These are phyloP conservation scores for Cytospora paraplurivora DNA, from an alignment of 2,329 filamentous ascomycete genomes.

Conservation along the genomic window DNA sequence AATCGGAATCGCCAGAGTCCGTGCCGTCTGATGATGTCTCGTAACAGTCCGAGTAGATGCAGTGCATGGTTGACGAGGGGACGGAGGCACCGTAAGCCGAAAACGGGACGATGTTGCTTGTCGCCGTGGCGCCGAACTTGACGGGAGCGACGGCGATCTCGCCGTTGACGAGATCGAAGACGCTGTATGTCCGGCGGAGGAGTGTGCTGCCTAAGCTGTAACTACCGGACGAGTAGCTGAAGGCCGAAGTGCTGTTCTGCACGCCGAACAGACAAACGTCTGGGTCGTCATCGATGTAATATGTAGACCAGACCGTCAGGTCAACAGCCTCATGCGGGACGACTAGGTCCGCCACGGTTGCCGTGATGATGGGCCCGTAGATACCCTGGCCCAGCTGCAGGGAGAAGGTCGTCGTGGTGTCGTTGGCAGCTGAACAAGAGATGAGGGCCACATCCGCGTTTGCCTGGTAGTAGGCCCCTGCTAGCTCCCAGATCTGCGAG, in stretches of 20 bases:
- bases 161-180: slow-evolving; percentile 39
- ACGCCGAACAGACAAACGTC: slow-evolving; percentile 38
- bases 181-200: slow-evolving; percentile 38
- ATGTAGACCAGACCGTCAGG: neutral
- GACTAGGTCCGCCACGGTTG: slow-evolving; percentile 36
- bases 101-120: slow-evolving; percentile 35
- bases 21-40: slow-evolving; percentile 1
- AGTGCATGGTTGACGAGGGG: slow-evolving; percentile 34
- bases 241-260: slow-evolving; percentile 31
- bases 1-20: neutral
- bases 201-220: slow-evolving; percentile 34
- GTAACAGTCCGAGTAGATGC: slow-evolving; percentile 23
- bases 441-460: slow-evolving; percentile 29
- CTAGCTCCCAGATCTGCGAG: slow-evolving; percentile 34
- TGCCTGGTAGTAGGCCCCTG: slow-evolving; percentile 34
- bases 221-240: slow-evolving; percentile 6
- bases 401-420: slow-evolving; percentile 31
- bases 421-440: slow-evolving; percentile 33
- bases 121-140: slow-evolving; percentile 31
- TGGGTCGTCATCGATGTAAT: neutral
- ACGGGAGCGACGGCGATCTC: slow-evolving; percentile 38
- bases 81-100: slow-evolving; percentile 32
- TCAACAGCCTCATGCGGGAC: slow-evolving; percentile 27
- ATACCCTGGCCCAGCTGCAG: slow-evolving; percentile 33
- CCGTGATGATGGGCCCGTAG: slow-evolving; percentile 35